Base-by-base conservation (phyloP, 192 early-diverging fungal genomes). In the Dimargaris verticillata region DNA sequence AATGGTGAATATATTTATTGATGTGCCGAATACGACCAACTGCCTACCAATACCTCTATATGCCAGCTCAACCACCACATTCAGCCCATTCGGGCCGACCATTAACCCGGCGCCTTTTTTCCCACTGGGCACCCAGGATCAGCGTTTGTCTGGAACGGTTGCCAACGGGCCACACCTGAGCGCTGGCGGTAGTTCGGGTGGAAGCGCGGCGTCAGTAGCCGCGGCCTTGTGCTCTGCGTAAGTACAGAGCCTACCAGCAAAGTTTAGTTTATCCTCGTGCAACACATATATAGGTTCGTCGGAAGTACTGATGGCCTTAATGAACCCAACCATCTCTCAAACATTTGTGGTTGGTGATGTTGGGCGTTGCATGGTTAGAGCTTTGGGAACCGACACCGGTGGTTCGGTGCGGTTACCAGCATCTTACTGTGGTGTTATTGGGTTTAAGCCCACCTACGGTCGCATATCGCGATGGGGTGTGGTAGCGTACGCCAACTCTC, bases 391-490 rank as follows among this genome's bases (percentile, higher is more conserved):
- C 2, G 93, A 97, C 60, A 97, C 93, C 1, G 93, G 93, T 54
- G 93, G 93, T 15, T 93, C 91, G 4, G 88, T 97, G n/a, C 71
- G 93, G 25, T 71, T 93, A 17, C 93, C 93, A 7, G 93, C 92
- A 3, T 80, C 93, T 4, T 97, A 90, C 71, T 94, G 92, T 67
- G 93, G 93, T 11, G 74, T 94, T 6, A 78, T 90, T 22, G 93
- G 93, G 6, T 93, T 90, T 63, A 97, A 97, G 67, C 93, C 93
- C 15, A 83, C 84, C 0, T 97, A 94, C 65, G 93, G 93, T 0
- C 78, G 79, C 44, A 73, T 86, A 51, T 94, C 93, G 20, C 78
- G 93, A 17, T 78, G 76, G 67, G 93, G 93, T 2, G 72, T 97
- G 1, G 78, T 91, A 10, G 71, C 92, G 0, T 93, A 91, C 67